A percentile compares a stretch with the other conserved stretches of the same genome.
Conservation (phyloP, 345 rosid genomes). For the Euphorbia pulcherrima region DNA sequence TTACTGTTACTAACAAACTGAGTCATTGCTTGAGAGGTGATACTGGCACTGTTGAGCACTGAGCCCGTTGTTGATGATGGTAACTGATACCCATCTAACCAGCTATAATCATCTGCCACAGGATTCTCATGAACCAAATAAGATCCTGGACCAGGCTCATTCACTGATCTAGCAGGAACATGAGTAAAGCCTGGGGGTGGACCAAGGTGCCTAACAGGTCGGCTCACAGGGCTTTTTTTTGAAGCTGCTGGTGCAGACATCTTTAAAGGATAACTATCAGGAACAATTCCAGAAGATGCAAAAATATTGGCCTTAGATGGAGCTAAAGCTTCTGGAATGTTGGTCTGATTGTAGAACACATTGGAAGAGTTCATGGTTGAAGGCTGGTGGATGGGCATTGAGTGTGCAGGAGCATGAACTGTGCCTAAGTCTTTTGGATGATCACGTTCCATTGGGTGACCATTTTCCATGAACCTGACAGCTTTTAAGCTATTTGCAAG, state of each 20-base stretch:
- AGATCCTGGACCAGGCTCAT: slow-evolving; percentile 42
- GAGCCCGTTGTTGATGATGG: slow-evolving; percentile 43
- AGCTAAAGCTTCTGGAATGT: slow-evolving; percentile 37
- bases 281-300: slow-evolving; percentile 44
- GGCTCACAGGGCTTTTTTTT: slow-evolving; percentile 72
- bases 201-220: slow-evolving; percentile 71
- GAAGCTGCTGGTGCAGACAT: slow-evolving; percentile 35
- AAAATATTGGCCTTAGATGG: slow-evolving; percentile 42
- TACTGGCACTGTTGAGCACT: slow-evolving; percentile 40
- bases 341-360: slow-evolving; percentile 42
- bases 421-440: slow-evolving; percentile 42
- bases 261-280: slow-evolving; percentile 43
- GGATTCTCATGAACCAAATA: slow-evolving; percentile 32
- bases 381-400: slow-evolving; percentile 44
- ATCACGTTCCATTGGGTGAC: slow-evolving; percentile 44
- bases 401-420: slow-evolving; percentile 32
- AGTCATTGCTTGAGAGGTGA: slow-evolving; percentile 43
- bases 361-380: slow-evolving; percentile 31
- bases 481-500: slow-evolving; percentile 56
- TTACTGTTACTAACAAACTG: slow-evolving; percentile 42
- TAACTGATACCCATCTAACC: slow-evolving; percentile 93
- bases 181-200: slow-evolving; percentile 93
- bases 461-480: slow-evolving; percentile 54
- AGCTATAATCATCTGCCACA: slow-evolving; percentile 78
- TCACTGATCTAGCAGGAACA: slow-evolving; percentile 54